A percentile compares a stretch with the other conserved stretches of the same genome.
Conservation (phyloP, 2,329 filamentous ascomycete genomes). For the Neopestalotiopsis clavispora region DNA sequence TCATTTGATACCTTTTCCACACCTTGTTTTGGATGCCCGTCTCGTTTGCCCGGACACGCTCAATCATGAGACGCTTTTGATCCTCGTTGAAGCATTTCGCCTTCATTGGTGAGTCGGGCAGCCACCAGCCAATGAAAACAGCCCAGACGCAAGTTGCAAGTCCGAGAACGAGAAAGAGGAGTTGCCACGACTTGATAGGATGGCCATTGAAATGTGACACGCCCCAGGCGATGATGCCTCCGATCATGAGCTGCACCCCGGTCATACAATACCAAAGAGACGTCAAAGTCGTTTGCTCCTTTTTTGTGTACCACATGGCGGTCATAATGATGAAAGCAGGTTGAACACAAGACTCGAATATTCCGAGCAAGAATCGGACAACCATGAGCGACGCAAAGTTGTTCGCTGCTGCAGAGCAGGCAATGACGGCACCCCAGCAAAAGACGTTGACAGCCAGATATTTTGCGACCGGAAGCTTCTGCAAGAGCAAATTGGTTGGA, state of each 20-base stretch:
- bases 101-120: conserved; percentile 57
- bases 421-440: conserved; percentile 46
- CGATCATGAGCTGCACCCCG: conserved; percentile 42
- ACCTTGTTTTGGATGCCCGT: conserved; percentile 42
- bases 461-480: conserved; percentile 44
- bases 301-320: conserved; percentile 45
- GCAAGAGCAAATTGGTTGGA: conserved; percentile 43
- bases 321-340: conserved; percentile 51
- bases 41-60: conserved; percentile 42
- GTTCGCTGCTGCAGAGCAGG: conserved; percentile 37
- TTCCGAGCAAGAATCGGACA: conserved; percentile 45
- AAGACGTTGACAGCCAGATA: conserved; percentile 44
- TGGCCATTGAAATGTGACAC: conserved; percentile 36
- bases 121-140: conserved; percentile 40
- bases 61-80: conserved; percentile 42
- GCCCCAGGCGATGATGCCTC: conserved; percentile 45
- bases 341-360: conserved; percentile 50
- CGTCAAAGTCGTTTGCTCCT: conserved; percentile 39
- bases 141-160: conserved; percentile 39
- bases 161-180: conserved; percentile 48
- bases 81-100: conserved; percentile 52
- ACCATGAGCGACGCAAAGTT: conserved; percentile 41
- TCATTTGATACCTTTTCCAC: conserved; percentile 41
- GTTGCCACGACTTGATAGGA: conserved; percentile 42
- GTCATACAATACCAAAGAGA: conserved; percentile 39